These are phyloP conservation scores for Coniochaeta sp. DNA, from an alignment of 2,329 filamentous ascomycete genomes.

Conservation along the genomic window DNA sequence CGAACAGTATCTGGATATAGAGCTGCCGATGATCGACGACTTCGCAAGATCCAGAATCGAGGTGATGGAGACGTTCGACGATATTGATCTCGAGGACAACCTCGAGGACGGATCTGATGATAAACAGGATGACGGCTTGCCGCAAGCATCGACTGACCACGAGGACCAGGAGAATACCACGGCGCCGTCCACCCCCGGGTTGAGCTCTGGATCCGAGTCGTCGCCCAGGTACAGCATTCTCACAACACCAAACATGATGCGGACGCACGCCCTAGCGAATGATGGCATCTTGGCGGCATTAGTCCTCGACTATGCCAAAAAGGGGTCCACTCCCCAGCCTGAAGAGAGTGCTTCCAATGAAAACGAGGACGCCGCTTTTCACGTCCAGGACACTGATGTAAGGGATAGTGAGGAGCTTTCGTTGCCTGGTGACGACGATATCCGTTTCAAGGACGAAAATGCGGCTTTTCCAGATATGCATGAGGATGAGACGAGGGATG, in stretches of 20 bases:
- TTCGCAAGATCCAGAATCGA: neutral
- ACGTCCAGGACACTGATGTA: neutral
- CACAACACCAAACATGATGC: conserved; percentile 14
- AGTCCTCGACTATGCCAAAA: neutral
- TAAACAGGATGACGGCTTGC: neutral
- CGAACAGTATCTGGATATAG: neutral
- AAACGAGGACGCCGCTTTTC: neutral
- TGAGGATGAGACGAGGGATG: neutral
- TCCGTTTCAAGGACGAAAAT: neutral
- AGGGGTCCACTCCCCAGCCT: neutral
- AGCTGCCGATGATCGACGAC: neutral
- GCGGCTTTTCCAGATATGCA: neutral
- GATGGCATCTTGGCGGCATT: neutral
- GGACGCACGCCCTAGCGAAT: neutral
- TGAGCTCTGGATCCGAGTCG: conserved; percentile 19
- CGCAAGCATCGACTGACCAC: neutral
- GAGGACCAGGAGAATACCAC: conserved; percentile 3
- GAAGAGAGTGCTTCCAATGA: neutral
- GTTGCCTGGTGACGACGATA: neutral
- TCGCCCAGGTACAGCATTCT: conserved; percentile 21
- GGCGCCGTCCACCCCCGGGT: conserved; percentile 21
- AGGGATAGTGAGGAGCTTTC: neutral
- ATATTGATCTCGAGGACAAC: neutral
- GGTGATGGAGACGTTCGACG: neutral
- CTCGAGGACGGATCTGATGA: neutral